Conservation (phyloP, 345 rosid genomes). For the Syzygium aqueum region DNA sequence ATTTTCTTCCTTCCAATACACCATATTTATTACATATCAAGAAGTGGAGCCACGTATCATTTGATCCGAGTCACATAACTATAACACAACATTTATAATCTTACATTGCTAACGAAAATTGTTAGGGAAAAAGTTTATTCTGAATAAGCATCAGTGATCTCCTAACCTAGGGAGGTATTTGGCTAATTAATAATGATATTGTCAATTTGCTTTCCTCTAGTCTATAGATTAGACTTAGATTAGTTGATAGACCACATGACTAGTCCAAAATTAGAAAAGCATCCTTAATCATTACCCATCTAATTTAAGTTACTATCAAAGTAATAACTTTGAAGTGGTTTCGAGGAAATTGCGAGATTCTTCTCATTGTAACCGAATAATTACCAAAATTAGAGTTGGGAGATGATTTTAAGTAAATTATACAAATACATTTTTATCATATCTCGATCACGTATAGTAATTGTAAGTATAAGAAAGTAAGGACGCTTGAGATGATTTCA, state of each 20-base stretch:
- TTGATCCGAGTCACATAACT: not conserved
- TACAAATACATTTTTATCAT: not conserved
- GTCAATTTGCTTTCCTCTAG: not conserved
- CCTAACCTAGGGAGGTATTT: not conserved
- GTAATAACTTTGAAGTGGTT: not conserved
- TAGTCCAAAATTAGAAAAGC: not conserved
- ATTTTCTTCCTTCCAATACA: not conserved
- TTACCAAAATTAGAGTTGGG: not conserved
- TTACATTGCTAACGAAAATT: not conserved
- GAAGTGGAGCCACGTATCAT: not conserved
- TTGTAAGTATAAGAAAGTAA: not conserved
- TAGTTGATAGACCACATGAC: not conserved
- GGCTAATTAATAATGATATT: not conserved
- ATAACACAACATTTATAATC: not conserved
- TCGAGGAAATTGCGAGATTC: not conserved
- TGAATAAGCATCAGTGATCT: too few species aligned
- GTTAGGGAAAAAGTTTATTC: not conserved
- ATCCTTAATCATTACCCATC: not conserved
- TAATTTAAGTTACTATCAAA: not conserved
- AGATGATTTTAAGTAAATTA: not conserved
- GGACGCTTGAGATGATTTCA: fast-evolving
- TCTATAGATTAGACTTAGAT: not conserved
- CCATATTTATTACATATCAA: not conserved
- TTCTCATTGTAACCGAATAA: not conserved
- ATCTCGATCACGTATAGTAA: not conserved